phyloP scores from a whole-genome alignment of 2,329 filamentous ascomycete species.

The Aureobasidium sp. region DNA sequence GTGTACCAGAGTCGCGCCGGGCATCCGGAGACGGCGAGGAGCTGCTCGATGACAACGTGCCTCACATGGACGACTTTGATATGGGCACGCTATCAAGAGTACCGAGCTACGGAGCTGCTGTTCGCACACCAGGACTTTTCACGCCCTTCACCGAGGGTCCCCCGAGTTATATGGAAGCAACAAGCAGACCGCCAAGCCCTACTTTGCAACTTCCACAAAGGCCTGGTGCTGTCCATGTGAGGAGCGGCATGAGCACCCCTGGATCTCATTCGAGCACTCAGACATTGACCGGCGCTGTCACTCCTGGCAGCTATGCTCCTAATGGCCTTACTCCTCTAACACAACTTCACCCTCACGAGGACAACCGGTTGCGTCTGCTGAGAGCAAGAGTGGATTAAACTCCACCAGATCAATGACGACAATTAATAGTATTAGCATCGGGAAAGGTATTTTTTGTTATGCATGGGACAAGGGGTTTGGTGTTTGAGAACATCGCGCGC shows the following conservation, averaged over 20 bases:
- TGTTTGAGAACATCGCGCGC: not conserved
- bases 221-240: conserved; percentile 22
- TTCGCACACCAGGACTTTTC: conserved; percentile 34
- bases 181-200: conserved; percentile 34
- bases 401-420: not conserved
- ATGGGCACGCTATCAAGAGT: conserved; percentile 40
- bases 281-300: conserved; percentile 2
- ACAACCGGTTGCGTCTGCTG: not conserved
- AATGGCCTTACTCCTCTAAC: not conserved
- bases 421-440: conserved; percentile 1
- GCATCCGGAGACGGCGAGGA: conserved; percentile 24
- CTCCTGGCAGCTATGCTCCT: not conserved
- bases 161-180: conserved; percentile 39
- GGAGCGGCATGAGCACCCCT: conserved; percentile 20
- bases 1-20: conserved; percentile 25
- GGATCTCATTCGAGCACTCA: conserved; percentile 14
- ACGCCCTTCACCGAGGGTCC: conserved; percentile 34
- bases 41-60: conserved; percentile 14
- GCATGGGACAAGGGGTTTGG: not conserved
- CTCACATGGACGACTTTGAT: conserved; percentile 29
- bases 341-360: conserved; percentile 4
- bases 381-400: conserved; percentile 5
- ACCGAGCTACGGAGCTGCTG: conserved; percentile 43
- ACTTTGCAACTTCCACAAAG: conserved; percentile 11
- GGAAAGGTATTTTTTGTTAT: not conserved